Evolutionary conservation across 441 rosid genomes (phyloP).

Genomic region (Erodium texanum): DNA sequence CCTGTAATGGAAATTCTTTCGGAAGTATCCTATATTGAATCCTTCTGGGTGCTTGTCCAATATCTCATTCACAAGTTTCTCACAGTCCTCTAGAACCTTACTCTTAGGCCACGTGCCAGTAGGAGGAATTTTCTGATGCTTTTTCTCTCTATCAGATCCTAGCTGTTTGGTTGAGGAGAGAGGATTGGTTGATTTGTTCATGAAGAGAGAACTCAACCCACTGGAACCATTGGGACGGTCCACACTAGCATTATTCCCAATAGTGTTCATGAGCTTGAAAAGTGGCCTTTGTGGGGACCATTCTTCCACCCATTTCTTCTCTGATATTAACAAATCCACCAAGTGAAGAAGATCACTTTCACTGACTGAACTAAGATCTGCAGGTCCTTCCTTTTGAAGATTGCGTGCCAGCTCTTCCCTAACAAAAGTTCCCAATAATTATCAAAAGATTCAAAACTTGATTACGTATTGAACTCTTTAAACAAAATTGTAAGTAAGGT

Average conservation of each 20-base stretch:
- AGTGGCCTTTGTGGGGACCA: constrained; percentile 34
- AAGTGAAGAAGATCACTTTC: constrained; percentile 39
- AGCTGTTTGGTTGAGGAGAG: constrained; percentile 1
- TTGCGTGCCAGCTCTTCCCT: constrained; percentile 54
- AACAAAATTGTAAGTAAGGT: neutral
- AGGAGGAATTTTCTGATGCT: constrained; percentile 23
- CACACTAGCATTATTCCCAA: constrained; percentile 16
- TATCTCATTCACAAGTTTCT: constrained; percentile 42
- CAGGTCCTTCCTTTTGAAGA: constrained; percentile 57
- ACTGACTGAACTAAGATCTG: constrained; percentile 32
- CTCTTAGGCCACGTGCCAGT: constrained; percentile 22
- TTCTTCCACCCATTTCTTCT: constrained; percentile 60
- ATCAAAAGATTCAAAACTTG: neutral
- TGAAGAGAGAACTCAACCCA: neutral
- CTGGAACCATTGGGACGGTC: constrained; percentile 15
- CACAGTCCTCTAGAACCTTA: constrained; percentile 43
- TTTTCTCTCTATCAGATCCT: constrained; percentile 5
- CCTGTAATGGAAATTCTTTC: constrained; percentile 36
- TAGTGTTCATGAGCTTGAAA: constrained; percentile 33
- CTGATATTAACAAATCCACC: constrained; percentile 40
- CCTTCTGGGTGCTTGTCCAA: constrained; percentile 47
- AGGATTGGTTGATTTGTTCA: constrained; percentile 7
- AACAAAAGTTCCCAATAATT: constrained; percentile 15
- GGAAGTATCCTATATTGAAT: constrained; percentile 35
- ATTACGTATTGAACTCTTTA: neutral